Base-by-base conservation (phyloP, 2,329 filamentous ascomycete species). In the Colletotrichum simmondsii region DNA sequence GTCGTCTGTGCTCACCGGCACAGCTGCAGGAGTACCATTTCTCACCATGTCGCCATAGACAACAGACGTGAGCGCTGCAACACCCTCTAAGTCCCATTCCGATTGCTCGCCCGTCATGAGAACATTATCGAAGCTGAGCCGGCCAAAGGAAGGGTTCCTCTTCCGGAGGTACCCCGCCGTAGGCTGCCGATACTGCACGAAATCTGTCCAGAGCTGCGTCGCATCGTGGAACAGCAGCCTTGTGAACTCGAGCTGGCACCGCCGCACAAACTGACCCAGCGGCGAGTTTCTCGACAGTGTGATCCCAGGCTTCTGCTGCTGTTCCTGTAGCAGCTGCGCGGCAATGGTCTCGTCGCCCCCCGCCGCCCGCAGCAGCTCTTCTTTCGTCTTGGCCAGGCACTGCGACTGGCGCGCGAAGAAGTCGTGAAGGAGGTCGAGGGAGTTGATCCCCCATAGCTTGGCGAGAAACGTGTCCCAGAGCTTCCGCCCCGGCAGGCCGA, bases 391-490 rank as follows among this genome's bases (percentile, higher is more conserved):
- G 68, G 86, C 87, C 61, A 97, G 82, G 37, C 94, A 83, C 28
- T 83, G 81, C 5, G 85, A 82, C 19, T 93, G 86, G 26, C 85
- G 84, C 35, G 89, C 87, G 78, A 97, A 94, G 80, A 97, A 96
- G 2, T 87, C 85, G 78, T 95, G 91, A n/a, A 98, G 84, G 0
- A 92, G 90, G 82, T 98, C 91, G 12, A 97, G 88, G 24, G 93
- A 96, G 79, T 95, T 91, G 75, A 98, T 90, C 19, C 88, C 87
- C 96, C 97, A 98, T 28, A 98, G 85, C 75, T 92, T 92, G 68
- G 90, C 89, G 14, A 98, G 87, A 69, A 98, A 94, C 2, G 93
- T 85, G 79, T 98, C 95, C 91, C 95, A 97, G n/a, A 98, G 84
- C n/a, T 90, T 92, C 60, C 93, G 89, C 3, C 95, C 95, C 0